Conservation (phyloP, 768 basidiomycete genomes). For the Daedaleopsis nitida region DNA sequence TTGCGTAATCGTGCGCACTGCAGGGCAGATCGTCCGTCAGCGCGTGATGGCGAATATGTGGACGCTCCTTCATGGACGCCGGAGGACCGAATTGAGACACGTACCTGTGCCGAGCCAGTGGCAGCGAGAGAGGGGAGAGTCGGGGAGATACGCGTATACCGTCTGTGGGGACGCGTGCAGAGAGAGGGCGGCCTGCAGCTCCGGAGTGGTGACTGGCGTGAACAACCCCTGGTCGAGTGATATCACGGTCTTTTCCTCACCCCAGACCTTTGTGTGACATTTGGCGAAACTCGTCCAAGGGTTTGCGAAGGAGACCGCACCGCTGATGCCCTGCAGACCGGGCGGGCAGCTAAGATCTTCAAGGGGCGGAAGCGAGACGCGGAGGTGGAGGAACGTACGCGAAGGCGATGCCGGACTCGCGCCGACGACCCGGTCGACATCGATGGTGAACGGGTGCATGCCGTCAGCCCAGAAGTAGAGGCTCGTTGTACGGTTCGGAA, state of each 20-base stretch:
- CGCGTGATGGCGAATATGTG: conserved; percentile 25
- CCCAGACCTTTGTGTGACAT: conserved; percentile 63
- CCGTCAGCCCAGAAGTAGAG: conserved; percentile 66
- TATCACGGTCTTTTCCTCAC: conserved; percentile 48
- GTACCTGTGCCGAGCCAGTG: conserved; percentile 71
- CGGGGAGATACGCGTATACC: conserved; percentile 61
- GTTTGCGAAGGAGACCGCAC: conserved; percentile 53
- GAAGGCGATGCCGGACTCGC: conserved; percentile 32
- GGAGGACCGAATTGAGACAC: conserved; percentile 30
- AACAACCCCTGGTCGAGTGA: conserved; percentile 56
- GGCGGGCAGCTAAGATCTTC: conserved; percentile 54
- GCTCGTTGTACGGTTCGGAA: no score
- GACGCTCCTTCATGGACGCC: conserved; percentile 6
- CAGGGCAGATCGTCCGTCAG: conserved; percentile 32
- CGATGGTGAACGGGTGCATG: conserved; percentile 63
- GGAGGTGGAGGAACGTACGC: conserved; percentile 55
- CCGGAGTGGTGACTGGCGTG: conserved; percentile 38
- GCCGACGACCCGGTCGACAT: conserved; percentile 57
- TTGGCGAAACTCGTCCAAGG: conserved; percentile 58
- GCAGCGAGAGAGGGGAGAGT: conserved; percentile 65
- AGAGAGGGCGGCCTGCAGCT: conserved; percentile 25
- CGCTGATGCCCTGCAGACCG: conserved; percentile 65
- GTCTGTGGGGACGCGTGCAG: conserved; percentile 41
- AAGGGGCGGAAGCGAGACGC: conserved; percentile 56
- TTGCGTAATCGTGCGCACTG: conserved; percentile 64